A percentile compares a stretch with the other conserved stretches of the same genome.
Conservation (phyloP, 495 filamentous ascomycete genomes). For the Penicillium maclennaniae region DNA sequence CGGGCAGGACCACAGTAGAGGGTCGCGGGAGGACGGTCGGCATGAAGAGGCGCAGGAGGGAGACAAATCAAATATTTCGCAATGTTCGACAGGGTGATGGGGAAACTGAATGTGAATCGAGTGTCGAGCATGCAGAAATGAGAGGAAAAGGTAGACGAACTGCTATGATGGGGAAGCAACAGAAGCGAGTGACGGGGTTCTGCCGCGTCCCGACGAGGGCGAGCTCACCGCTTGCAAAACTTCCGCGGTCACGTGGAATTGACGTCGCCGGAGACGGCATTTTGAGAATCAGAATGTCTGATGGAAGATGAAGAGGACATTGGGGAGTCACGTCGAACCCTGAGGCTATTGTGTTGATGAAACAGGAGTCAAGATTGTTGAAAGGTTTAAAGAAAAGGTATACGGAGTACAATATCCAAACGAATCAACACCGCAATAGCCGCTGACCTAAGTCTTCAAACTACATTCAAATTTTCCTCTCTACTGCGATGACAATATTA, state of each 20-base stretch:
- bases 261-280: slow-evolving; percentile 24
- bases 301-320: too few species aligned
- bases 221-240: slow-evolving; percentile 35
- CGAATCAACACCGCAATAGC: too few species aligned
- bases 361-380: too few species aligned
- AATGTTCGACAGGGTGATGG: slow-evolving; percentile 12
- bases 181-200: slow-evolving; percentile 35
- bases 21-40: slow-evolving; percentile 31
- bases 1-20: slow-evolving; percentile 36
- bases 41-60: slow-evolving; percentile 26
- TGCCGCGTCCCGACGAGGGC: slow-evolving; percentile 25
- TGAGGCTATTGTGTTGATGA: neutral
- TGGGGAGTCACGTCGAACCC: neutral
- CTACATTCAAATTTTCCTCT: neutral
- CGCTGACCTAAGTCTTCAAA: too few species aligned
- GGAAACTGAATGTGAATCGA: slow-evolving; percentile 15
- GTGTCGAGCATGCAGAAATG: slow-evolving; percentile 14
- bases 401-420: too few species aligned
- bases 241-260: slow-evolving; percentile 21
- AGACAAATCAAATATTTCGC: slow-evolving; percentile 3
- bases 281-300: neutral
- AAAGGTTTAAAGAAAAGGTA: too few species aligned
- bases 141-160: slow-evolving; percentile 22
- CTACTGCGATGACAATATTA: neutral
- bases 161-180: slow-evolving; percentile 31